Percentiles rank a stretch among this genome's conserved stretches.
Conservation (phyloP, 2,329 filamentous ascomycete genomes). For the Bipolaris gigantea region DNA sequence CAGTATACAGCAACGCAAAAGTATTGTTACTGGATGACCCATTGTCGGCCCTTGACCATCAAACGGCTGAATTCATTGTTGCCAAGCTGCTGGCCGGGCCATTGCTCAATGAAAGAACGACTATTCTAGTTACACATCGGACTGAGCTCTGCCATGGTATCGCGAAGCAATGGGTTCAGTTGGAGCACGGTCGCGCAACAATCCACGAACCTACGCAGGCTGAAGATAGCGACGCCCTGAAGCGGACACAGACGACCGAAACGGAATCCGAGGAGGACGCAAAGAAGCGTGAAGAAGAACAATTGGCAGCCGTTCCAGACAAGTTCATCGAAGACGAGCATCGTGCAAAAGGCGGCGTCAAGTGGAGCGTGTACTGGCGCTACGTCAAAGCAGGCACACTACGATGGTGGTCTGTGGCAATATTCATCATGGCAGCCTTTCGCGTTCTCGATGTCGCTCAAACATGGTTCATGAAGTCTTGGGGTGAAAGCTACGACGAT, state of each 20-base stretch:
- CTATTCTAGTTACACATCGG: constrained; percentile 66
- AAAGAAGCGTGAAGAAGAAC: constrained; percentile 41
- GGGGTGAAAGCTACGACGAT: constrained; percentile 73
- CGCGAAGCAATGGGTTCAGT: constrained; percentile 72
- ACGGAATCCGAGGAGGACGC: constrained; percentile 41
- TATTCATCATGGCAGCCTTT: constrained; percentile 64
- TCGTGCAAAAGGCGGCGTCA: constrained; percentile 73
- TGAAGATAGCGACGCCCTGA: constrained; percentile 49
- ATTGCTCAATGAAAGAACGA: constrained; percentile 56
- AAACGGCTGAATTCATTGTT: constrained; percentile 65
- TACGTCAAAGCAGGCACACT: constrained; percentile 82
- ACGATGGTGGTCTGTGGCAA: constrained; percentile 69
- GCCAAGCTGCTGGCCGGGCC: constrained; percentile 59
- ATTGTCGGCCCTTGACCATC: constrained; percentile 63
- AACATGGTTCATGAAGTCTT: constrained; percentile 82
- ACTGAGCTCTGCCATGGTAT: constrained; percentile 72
- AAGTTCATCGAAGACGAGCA: constrained; percentile 81
- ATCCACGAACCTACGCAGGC: constrained; percentile 48
- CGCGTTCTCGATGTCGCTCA: constrained; percentile 67
- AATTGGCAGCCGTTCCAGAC: constrained; percentile 61
- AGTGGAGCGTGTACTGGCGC: constrained; percentile 76
- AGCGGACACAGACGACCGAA: constrained; percentile 44
- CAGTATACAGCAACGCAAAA: constrained; percentile 59
- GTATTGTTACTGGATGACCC: constrained; percentile 63
- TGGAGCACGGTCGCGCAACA: constrained; percentile 61